phyloP scores from a whole-genome alignment of 352 stramenopile species.

The Globisporangium parvum region DNA sequence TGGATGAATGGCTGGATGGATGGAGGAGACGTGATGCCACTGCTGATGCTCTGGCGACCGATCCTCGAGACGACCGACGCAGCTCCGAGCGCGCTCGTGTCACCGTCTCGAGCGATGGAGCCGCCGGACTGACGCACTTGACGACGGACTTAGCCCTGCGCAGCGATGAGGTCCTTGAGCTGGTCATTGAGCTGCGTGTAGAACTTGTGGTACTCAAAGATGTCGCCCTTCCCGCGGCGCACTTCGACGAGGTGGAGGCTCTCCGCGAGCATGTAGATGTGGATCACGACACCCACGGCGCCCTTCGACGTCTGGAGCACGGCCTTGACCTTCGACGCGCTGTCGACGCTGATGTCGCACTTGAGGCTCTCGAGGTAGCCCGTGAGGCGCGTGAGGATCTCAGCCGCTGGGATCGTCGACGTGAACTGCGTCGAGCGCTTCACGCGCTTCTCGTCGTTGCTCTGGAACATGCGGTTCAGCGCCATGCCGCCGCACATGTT shows the following conservation, averaged over 20 bases:
- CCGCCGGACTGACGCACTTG: too few species aligned
- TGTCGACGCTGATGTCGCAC: conserved; percentile 80
- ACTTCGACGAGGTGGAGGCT: conserved; percentile 85
- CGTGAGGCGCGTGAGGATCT: conserved; percentile 71
- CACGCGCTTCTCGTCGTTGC: conserved; percentile 81
- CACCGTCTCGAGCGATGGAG: background rate
- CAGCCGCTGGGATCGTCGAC: conserved; percentile 70
- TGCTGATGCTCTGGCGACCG: background rate
- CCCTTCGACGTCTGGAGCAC: conserved; percentile 82
- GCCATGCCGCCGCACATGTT: conserved; percentile 90
- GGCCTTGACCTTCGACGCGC: conserved; percentile 77
- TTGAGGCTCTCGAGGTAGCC: conserved; percentile 69
- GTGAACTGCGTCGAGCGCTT: conserved; percentile 86
- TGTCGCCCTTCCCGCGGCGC: conserved; percentile 85
- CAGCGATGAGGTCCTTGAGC: conserved; percentile 79
- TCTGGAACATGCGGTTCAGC: conserved; percentile 89
- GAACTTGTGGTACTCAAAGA: conserved; percentile 90
- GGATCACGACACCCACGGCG: conserved; percentile 86
- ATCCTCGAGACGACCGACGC: background rate
- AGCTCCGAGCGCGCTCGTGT: background rate
- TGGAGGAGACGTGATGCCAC: background rate
- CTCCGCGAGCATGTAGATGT: conserved; percentile 86
- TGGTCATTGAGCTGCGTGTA: conserved; percentile 87
- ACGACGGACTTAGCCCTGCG: background rate
- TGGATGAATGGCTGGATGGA: too few species aligned